Percentiles rank a stretch among this genome's conserved stretches.
These are phyloP conservation scores for Colletotrichum lini DNA, from an alignment of 2,329 filamentous ascomycete genomes.

Conservation along the genomic window DNA sequence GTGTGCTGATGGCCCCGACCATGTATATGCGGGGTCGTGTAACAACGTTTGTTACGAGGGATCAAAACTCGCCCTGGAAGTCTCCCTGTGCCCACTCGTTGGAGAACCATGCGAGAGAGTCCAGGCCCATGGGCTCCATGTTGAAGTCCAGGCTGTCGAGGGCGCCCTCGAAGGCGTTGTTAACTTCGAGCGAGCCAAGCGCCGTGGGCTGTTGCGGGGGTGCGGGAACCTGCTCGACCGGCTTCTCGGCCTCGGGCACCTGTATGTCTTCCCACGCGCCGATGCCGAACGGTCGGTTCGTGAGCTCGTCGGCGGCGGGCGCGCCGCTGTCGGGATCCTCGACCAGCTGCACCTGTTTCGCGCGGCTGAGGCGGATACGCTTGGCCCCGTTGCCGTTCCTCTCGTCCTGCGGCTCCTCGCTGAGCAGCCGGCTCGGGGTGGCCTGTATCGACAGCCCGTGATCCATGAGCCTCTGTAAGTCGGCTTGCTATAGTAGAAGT, in stretches of 20 bases:
- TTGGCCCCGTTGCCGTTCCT: constrained; percentile 29
- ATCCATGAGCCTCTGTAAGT: constrained; percentile 66
- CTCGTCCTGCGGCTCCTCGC: constrained; percentile 44
- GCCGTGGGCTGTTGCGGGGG: constrained; percentile 46
- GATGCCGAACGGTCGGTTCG: constrained; percentile 40
- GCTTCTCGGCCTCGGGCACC: constrained; percentile 37
- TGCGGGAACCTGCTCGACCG: constrained; percentile 17
- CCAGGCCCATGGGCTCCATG: constrained; percentile 60
- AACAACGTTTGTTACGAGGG: neutral
- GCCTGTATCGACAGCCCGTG: constrained; percentile 56
- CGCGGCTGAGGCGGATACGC: constrained; percentile 33
- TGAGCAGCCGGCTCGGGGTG: constrained; percentile 51
- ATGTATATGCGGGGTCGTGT: no score
- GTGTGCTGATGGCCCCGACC: neutral
- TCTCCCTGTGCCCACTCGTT: constrained; percentile 39
- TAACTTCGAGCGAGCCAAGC: constrained; percentile 59
- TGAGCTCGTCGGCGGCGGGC: constrained; percentile 33
- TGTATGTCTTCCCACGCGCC: constrained; percentile 40
- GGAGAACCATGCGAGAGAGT: constrained; percentile 44
- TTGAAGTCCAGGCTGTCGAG: constrained; percentile 63
- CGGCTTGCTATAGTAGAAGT: constrained; percentile 50
- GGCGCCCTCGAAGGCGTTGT: constrained; percentile 65
- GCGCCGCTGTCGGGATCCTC: constrained; percentile 36
- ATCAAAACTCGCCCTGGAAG: constrained; percentile 33
- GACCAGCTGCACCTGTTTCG: constrained; percentile 38